Evolutionary conservation across 495 filamentous ascomycete species (phyloP), one percentile per base, ranked within the genome.

Genomic region (Podospora bellae-mahoneyi): DNA sequence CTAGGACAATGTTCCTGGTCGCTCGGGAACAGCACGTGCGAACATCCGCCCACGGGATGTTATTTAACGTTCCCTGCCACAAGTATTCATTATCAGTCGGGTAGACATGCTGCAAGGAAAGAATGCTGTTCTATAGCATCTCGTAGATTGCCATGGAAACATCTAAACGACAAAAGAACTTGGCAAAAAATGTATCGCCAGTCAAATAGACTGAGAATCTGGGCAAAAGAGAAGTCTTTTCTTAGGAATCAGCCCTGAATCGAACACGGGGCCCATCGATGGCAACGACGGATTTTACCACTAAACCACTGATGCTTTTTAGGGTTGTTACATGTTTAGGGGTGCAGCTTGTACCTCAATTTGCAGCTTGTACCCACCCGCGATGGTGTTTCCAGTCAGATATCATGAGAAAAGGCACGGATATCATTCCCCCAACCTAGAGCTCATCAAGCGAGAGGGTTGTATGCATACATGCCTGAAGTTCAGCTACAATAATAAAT

Each of bases 251-350:
- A 80, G 78, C 79, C 79, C 78, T 76, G 79, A 80, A 81, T 81
- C 80, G 80, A 82, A 82, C 80, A 75, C 80, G 80, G 80, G 80
- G 80, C 80, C 79, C 80, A 81, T 82, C 80, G 79, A 82, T 82
- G 80, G 80, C 80, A 82, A 82, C 80, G 80, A 82, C 80, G 80
- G 80, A 81, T 82, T 82, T 81, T 82, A 82, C 80, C 80, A 82
- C 80, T 82, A 81, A 81, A 81, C 78, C 79, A 81, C 79, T 79
- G 74, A 79, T 65, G 68, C 68, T 20, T 58, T 48, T 5, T 10
- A 13, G 9, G 39, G 13, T 48, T 48, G 2, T 10, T 48, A 48
- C 13, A 16, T 48, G 1, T 48, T 48, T 0, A 0, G 13, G 0
- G 0, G 39, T 48, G 39, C 13, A 48, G 0, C 39, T 16, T 48